Base-by-base conservation (phyloP, 345 rosid species). In the Sisymbrium altissimum region DNA sequence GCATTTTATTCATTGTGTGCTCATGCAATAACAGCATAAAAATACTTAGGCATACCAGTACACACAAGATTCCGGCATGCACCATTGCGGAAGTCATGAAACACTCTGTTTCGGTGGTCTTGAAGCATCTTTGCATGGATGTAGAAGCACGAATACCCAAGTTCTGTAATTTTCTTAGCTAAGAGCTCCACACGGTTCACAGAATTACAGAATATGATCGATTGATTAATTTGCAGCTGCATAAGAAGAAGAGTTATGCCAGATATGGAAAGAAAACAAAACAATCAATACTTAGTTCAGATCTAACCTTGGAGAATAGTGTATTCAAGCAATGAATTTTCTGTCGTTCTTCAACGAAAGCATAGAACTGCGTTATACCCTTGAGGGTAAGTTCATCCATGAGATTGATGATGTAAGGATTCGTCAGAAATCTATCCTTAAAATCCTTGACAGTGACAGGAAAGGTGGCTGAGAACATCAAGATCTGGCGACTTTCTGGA, bases 51-150 rank as follows among this genome's bases (percentile, higher is more conserved):
- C 84, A 70, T 82, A 92, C 97, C 97, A 61, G 97, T 92, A 58
- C 97, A 92, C 80, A 92, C 97, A 79, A 92, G 96, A 80, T 92
- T 92, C 80, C 97, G 86, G 84, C 97, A 92, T 82, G 97, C 97
- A 59, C 97, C 97, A 78, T 92, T 92, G 76, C 97, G 97, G 79
- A 92, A 92, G 73, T 92, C 96, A 79, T 92, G 97, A 77, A 92
- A 92, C 56, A 92, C 97, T 80, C 97, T 83, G 80, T 92, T 92
- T 38, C 97, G 96, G 80, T 92, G 97, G 76, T 92, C 97, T 79
- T 92, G 97, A 83, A 92, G 86, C 97, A 92, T 92, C 82, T 92
- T 92, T 33, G 97, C 96, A 79, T 92, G 97, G 45, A 92, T 92
- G 71, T 92, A 92, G 74, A 92, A 92, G 79, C 97, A 92, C 4